Evolutionary conservation across 352 stramenopile species (phyloP), one percentile per base, ranked within the genome.

Genomic region (Labyrinthula sp.): DNA sequence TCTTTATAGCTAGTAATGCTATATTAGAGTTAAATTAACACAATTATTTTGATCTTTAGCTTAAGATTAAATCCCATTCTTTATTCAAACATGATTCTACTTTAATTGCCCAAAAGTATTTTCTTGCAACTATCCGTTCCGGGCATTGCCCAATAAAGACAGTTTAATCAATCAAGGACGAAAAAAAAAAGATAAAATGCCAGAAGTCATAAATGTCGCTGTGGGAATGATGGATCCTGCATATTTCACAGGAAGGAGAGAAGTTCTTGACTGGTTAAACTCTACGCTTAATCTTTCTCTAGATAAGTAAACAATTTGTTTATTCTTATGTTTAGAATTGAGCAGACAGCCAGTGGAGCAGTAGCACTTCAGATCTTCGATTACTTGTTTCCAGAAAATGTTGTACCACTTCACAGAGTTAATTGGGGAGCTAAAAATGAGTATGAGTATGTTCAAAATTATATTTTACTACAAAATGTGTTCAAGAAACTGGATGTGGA

Each of bases 391-490:
- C 77, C 78, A 10, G 56, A 48, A 31, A 77, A 77, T 26, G 87
- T 79, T 36, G 82, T 98, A 52, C 82, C 77, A 26, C 92, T 98
- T 78, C 74, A 65, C 47, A 84, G 85, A 54, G 83, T 98, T 28
- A 90, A 97, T 64, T 98, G 87, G 85, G 68, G 69, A 29, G 88
- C 87, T 26, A 92, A 91, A 45, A 78, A 85, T 31, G 79, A 92
- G 60, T 93, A 94, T 62, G 85, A 97, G 66, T 97, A 92, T 66
- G 81, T 97, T 34, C 64, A 86, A 38, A 99, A 99, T 70, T 99
- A 98, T 71, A 99, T 98, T 65, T 68, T 99, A 20, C 62, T 99
- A 27, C 89, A 99, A 64, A 81, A 78, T 36, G 84, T 77, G 40
- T 98, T 97, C 58, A 77, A 33, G 21, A 61, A 23, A n/a, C 17